Conservation (phyloP, 2,329 filamentous ascomycete genomes). For the Diplocarpon rosae region DNA sequence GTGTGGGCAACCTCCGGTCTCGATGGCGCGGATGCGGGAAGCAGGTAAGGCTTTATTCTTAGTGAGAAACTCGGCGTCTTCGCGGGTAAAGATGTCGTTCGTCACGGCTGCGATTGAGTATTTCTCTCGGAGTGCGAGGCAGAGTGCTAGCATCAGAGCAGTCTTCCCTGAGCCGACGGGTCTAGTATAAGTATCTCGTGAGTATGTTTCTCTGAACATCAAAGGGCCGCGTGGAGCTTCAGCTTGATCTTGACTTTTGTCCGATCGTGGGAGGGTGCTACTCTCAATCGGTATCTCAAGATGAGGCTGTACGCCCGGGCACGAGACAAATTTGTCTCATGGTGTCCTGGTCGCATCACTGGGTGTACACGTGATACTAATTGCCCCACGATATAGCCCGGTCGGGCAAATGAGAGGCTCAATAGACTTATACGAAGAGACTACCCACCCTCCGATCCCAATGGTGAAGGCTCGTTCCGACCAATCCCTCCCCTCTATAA, state of each 20-base stretch:
- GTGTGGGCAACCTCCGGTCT: constrained; percentile 94
- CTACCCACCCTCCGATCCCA: constrained; percentile 82
- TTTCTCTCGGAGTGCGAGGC: constrained; percentile 65
- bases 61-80: constrained; percentile 96
- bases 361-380: constrained; percentile 8
- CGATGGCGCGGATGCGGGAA: constrained; percentile 82
- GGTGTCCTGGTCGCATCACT: neutral
- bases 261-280: too few species aligned
- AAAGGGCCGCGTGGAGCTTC: neutral
- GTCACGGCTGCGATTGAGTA: constrained; percentile 92
- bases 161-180: constrained; percentile 97
- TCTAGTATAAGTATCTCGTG: constrained; percentile 40
- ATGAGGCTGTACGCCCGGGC: too few species aligned
- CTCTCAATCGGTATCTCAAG: too few species aligned
- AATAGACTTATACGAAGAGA: neutral
- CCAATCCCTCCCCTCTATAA: constrained; percentile 82
- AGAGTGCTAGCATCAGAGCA: constrained; percentile 89
- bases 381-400: constrained; percentile 9
- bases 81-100: constrained; percentile 97
- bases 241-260: too few species aligned
- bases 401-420: neutral
- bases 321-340: too few species aligned
- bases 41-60: constrained; percentile 74
- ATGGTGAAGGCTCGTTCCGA: constrained; percentile 84
- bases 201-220: constrained; percentile 5